Evolutionary conservation across 1,284 basidiomycete genomes (phyloP), one percentile per base, ranked within the genome.

Genomic region (Pyrrhoderma noxium): DNA sequence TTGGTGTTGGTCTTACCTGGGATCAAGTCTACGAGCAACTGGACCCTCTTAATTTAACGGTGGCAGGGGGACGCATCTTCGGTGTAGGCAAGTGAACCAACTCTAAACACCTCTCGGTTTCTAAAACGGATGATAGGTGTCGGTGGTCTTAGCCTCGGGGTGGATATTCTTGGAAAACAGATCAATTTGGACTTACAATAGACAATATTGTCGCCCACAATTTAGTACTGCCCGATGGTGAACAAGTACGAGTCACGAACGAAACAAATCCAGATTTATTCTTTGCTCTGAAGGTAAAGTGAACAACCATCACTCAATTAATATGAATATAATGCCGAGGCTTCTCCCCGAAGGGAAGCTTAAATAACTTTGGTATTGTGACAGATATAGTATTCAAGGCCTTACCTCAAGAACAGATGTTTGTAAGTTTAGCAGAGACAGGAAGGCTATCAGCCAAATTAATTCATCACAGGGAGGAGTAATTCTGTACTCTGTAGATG

Each of bases 21-120:
- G 61, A 59, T 36, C 42, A 61, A 16, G 60, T 62, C 18, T 63
- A 62, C 50, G 49, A 40, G 31, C 40, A 23, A 9, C 51, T 61
- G 9, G 51, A 57, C 14, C 52, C 52, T 16, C 42, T 43, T 37
- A 55, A 54, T 27, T 43, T 55, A 35, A 62, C 48, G 43, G 58
- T 61, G 13, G 52, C 54, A 11, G 61, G 62, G 11, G 61, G 60
- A 8, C 52, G 62, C 16, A 57, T 58, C 19, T 37, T 46, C 23
- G 56, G 60, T n/a, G 49, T 58, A 14, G 57, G 58, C 42, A n/a
- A 51, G 55, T 49, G 34, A 16, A 8, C 23, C n/a, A 19, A 49
- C 14, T 34, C 8, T 14, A 40, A 18, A 40, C 22, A 19, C 16
- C n/a, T 19, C n/a, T 11, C 22, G 2, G 14, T 47, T 19, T 23